A percentile compares a stretch with the other conserved stretches of the same genome.
Evolutionary conservation across 305 asterid species (phyloP).

Genomic region (Solanum hybrid): DNA sequence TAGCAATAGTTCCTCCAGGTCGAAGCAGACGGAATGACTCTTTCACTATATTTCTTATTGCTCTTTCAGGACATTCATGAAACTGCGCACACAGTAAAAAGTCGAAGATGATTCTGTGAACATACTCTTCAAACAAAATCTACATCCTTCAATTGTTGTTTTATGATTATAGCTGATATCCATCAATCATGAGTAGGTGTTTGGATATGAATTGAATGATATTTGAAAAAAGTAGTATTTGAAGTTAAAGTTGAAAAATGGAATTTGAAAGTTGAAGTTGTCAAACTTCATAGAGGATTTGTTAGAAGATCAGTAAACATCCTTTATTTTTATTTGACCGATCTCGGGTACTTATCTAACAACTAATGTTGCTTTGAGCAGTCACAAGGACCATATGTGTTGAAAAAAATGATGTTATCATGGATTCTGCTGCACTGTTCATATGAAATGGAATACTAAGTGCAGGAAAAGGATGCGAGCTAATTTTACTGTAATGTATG

Average conservation of each 20-base stretch:
- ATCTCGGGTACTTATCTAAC: neutral
- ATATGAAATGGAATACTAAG: neutral
- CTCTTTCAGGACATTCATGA: constrained; percentile 91
- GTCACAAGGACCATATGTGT: neutral
- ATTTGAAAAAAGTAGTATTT: neutral
- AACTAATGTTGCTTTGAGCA: neutral
- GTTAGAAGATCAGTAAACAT: neutral
- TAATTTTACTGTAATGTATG: neutral
- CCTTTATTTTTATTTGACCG: neutral
- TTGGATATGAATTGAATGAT: neutral
- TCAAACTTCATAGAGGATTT: neutral
- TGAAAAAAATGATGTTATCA: neutral
- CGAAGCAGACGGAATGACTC: constrained; percentile 76
- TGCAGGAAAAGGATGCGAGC: neutral
- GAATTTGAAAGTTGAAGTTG: neutral
- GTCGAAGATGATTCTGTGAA: neutral
- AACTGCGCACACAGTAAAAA: constrained; percentile 30
- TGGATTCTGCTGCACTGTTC: neutral
- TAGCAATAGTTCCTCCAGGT: constrained; percentile 83
- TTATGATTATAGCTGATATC: neutral
- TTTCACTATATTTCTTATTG: constrained; percentile 53
- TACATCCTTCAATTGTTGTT: neutral
- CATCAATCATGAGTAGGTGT: neutral
- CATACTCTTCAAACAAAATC: neutral
- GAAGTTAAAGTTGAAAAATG: neutral